Evolutionary conservation across 371 early-diverging fungal genomes (phyloP), one percentile per base, ranked within the genome.

Genomic region (Nosema granulosis): DNA sequence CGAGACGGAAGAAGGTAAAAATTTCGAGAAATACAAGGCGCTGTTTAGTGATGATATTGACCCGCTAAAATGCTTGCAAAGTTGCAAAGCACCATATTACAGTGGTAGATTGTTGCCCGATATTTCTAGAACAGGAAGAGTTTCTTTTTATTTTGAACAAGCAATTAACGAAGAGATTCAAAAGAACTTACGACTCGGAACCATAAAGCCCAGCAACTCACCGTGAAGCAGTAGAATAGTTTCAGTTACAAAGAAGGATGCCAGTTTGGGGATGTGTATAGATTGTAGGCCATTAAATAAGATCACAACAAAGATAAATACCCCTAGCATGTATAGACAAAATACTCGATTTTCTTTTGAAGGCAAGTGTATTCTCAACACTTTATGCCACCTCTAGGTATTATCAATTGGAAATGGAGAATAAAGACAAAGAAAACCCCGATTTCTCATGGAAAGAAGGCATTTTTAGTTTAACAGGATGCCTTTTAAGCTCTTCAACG

Each of bases 311-410:
- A 65, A 67, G 29, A 56, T 67, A 35, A 1, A 26, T 4, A 67
- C 50, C 26, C 68, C 75, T 67, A 32, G 67, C 75, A 4, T 16
- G 51, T 4, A 54, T 74, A 3, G 74, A 74, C 1, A 68, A 74
- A 22, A 51, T 67, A 22, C 18, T 74, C 3, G 34, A 67, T 49
- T 52, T 73, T 0, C 66, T 88, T 0, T 68, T 62, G 20, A 77
- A 74, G 11, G 71, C 84, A 0, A 56, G 29, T 0, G 43, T 65
- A 2, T 87, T 87, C 69, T 74, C 83, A 0, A 77, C 68, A 0
- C 66, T 87, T 22, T 87, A 88, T 77, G 68, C 82, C 2, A 67
- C 78, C 0, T 57, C 66, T 13, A 87, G 87, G 0, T 88, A 82
- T 75, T 83, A 84, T 81, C 86, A 88, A 67, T 71, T 87, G 12